Evolutionary conservation across 2,329 filamentous ascomycete genomes (phyloP), one percentile per base, ranked within the genome.

Genomic region (Fusarium vanettenii): DNA sequence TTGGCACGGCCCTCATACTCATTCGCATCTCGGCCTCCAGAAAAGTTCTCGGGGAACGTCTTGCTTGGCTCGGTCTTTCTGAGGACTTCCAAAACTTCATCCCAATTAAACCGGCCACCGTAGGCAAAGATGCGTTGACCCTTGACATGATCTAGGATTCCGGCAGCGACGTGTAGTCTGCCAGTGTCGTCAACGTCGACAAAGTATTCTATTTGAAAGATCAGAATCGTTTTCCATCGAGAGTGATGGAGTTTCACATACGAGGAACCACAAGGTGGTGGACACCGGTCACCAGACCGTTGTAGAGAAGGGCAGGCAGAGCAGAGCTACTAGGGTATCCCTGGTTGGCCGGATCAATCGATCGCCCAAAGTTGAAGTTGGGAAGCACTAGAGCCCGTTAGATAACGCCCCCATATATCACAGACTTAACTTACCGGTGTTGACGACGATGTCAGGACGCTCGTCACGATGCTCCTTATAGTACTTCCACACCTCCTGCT

Each of bases 81-180:
- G 0, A 84, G 43, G 1, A 80, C 76, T 0, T 66, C 78, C 5
- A 84, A 35, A 0, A 89, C 73, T 3, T 84, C 75, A 22, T 88
- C 87, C 79, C 84, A 88, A 55, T 82, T 88, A 66, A 83, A 87
- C 0, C 83, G 84, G 2, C 83, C 80, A 0, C 86, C 88, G 62
- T 87, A 89, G 1, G 82, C 89, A 75, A 91, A 89, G 10, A 92
- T 78, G 2, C 90, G 85, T 74, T 91, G 85, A 0, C 83, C 83
- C 2, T 80, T 69, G 0, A 90, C 83, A 1, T 83, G 81, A 0
- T 83, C 81, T 25, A 88, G 81, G 0, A 89, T 81, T 9, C 88
- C 80, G 0, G 86, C 89, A 4, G 87, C 86, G 4, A 91, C 82
- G 45, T 91, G 89, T 0, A 92, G 78, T 0, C 85, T 81, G 0